These are phyloP conservation scores for Oryza rufipogon DNA, from an alignment of 176 grass and related monocot genomes.

Conservation along the genomic window DNA sequence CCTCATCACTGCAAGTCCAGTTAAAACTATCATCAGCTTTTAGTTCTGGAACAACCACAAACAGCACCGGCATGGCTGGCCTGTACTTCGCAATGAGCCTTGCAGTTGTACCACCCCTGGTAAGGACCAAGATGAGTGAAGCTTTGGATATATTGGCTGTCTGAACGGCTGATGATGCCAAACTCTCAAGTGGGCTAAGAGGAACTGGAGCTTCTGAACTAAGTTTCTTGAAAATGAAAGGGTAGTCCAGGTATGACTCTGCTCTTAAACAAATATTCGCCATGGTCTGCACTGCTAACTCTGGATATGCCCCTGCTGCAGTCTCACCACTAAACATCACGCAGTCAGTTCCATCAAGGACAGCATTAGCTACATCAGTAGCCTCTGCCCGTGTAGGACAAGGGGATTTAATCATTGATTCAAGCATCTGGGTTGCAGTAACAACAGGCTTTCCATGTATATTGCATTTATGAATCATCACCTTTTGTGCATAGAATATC, in stretches of 20 bases:
- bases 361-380: slow-evolving; percentile 87
- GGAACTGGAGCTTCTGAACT: slow-evolving; percentile 51
- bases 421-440: slow-evolving; percentile 92
- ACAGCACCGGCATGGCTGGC: slow-evolving; percentile 69
- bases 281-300: slow-evolving; percentile 79
- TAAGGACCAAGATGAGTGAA: slow-evolving; percentile 83
- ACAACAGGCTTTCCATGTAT: slow-evolving; percentile 83
- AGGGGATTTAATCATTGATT: slow-evolving; percentile 95
- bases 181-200: slow-evolving; percentile 79
- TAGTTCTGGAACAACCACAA: slow-evolving; percentile 58
- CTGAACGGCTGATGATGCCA: slow-evolving; percentile 79
- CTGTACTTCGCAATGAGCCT: slow-evolving; percentile 85
- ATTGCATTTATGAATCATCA: slow-evolving; percentile 95
- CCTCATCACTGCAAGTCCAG: slow-evolving; percentile 83
- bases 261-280: slow-evolving; percentile 72
- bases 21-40: slow-evolving; percentile 68
- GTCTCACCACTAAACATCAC: slow-evolving; percentile 93
- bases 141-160: slow-evolving; percentile 63
- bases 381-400: slow-evolving; percentile 82
- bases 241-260: slow-evolving; percentile 64
- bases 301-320: slow-evolving; percentile 77
- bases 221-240: slow-evolving; percentile 62
- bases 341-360: slow-evolving; percentile 83
- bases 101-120: slow-evolving; percentile 75
- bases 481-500: slow-evolving; percentile 87